Evolutionary conservation across 2,329 filamentous ascomycete species (phyloP).

Genomic region (Aspergillus sp.): DNA sequence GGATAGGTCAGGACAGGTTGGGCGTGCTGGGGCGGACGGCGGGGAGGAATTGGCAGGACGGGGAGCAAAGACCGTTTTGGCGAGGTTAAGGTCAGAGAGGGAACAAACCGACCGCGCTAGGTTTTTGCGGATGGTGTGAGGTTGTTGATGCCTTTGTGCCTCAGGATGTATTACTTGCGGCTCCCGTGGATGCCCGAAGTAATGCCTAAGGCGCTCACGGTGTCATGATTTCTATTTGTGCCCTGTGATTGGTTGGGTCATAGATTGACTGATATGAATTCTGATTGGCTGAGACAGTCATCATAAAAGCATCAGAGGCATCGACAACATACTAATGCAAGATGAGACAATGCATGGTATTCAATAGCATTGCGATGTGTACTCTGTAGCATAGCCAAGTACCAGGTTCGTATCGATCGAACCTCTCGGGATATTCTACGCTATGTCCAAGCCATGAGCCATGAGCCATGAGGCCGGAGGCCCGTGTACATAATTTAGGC

Average conservation of each 20-base stretch:
- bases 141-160: conserved; percentile 12
- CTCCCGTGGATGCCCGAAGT: conserved; percentile 16
- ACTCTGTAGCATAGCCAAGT: too few species aligned
- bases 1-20: conserved; percentile 19
- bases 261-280: background rate
- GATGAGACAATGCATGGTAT: too few species aligned
- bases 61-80: conserved; percentile 11
- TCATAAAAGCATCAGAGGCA: background rate
- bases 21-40: conserved; percentile 2
- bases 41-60: conserved; percentile 7
- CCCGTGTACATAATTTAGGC: too few species aligned
- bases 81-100: conserved; percentile 17
- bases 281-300: conserved; percentile 7
- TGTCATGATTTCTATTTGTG: conserved; percentile 16
- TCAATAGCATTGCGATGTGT: too few species aligned
- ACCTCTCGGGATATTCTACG: too few species aligned
- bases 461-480: too few species aligned
- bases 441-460: too few species aligned
- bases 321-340: background rate
- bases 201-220: conserved; percentile 21
- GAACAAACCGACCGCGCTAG: conserved; percentile 17
- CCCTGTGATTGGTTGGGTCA: conserved; percentile 19
- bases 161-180: conserved; percentile 14
- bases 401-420: too few species aligned
- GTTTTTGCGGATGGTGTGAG: conserved; percentile 37